A percentile compares a stretch with the other conserved stretches of the same genome.
Conservation (phyloP, 2,329 filamentous ascomycete genomes). For the Fusarium siculi region DNA sequence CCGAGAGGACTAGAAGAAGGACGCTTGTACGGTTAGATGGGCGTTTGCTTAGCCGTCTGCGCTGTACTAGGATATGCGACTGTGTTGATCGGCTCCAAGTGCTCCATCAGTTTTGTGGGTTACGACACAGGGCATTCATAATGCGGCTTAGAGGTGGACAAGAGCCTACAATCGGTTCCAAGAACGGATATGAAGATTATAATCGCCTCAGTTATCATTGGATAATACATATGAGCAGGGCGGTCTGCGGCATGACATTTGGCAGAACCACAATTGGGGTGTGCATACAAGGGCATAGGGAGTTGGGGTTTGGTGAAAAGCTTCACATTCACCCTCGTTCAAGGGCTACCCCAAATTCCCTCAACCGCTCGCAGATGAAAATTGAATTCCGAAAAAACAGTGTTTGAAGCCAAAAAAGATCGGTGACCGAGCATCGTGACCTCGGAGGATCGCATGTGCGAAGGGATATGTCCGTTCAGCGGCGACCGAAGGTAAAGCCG, state of each 20-base stretch:
- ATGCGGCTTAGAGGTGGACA: slow-evolving; percentile 30
- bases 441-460: slow-evolving; percentile 41
- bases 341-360: slow-evolving; percentile 37
- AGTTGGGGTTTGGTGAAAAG: slow-evolving; percentile 30
- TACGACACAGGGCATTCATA: neutral
- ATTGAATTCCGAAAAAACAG: slow-evolving; percentile 11
- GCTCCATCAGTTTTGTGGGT: neutral
- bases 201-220: slow-evolving; percentile 36
- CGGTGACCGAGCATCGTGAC: slow-evolving; percentile 41
- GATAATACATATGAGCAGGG: slow-evolving; percentile 24
- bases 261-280: slow-evolving; percentile 35
- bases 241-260: slow-evolving; percentile 36
- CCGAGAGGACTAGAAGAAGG: neutral
- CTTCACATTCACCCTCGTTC: slow-evolving; percentile 26
- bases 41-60: neutral
- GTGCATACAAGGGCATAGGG: slow-evolving; percentile 17
- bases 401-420: slow-evolving; percentile 11
- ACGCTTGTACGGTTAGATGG: neutral
- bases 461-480: slow-evolving; percentile 19
- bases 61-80: neutral
- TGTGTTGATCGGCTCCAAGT: neutral
- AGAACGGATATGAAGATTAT: slow-evolving; percentile 27
- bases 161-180: neutral
- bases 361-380: slow-evolving; percentile 17
- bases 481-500: slow-evolving; percentile 47